Evolutionary conservation across 139 green algal species (phyloP).

Genomic region (Desmodesmus armatus): DNA sequence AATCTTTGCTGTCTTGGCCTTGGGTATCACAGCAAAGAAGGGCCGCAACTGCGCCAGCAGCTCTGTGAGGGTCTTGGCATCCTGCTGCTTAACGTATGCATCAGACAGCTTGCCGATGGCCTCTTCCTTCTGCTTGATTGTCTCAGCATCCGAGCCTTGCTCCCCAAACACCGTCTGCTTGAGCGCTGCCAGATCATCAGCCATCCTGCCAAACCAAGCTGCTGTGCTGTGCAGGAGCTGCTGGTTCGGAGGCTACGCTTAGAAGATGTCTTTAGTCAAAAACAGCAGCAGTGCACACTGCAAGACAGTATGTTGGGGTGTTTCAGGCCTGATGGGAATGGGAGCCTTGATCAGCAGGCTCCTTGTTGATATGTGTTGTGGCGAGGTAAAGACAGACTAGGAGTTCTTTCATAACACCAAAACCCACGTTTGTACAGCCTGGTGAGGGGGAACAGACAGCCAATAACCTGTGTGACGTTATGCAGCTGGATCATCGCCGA

Average conservation of each 20-base stretch:
- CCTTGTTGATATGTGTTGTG: too few relatives aligned
- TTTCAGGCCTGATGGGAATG: neutral
- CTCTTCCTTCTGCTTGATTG: constrained; percentile 86
- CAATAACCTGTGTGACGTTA: too few relatives aligned
- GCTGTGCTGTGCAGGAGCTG: neutral
- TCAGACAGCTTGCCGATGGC: constrained; percentile 77
- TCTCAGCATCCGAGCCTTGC: constrained; percentile 70
- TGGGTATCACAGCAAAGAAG: constrained; percentile 92
- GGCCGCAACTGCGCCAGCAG: constrained; percentile 90
- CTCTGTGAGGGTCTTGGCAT: constrained; percentile 74
- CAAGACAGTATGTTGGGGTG: too few relatives aligned
- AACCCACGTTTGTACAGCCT: too few relatives aligned
- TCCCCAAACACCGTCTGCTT: constrained; percentile 50
- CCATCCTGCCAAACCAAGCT: neutral
- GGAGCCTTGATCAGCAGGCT: neutral
- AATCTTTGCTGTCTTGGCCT: constrained; percentile 99
- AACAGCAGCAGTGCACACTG: too few relatives aligned
- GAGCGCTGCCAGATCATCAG: constrained; percentile 22
- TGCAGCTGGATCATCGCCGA: too few relatives aligned
- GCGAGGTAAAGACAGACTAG: too few relatives aligned
- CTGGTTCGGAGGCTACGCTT: neutral
- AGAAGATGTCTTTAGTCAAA: neutral
- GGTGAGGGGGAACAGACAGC: too few relatives aligned
- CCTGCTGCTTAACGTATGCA: constrained; percentile 75
- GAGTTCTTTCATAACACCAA: too few relatives aligned